These are phyloP conservation scores for Cercospora canescens DNA, from an alignment of 2,329 filamentous ascomycete genomes.

Conservation along the genomic window DNA sequence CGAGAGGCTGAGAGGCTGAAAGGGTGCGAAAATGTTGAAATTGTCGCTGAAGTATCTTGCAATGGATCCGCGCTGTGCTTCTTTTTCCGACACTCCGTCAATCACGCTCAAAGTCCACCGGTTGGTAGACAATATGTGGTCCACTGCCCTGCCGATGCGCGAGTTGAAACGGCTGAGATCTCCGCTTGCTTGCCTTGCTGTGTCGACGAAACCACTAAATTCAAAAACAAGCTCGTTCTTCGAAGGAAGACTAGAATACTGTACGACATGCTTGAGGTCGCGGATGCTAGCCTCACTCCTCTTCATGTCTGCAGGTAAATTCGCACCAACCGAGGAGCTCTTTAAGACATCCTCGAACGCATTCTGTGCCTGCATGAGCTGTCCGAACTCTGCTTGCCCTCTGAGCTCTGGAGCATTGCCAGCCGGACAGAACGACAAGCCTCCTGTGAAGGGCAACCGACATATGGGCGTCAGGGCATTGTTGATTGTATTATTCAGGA, in stretches of 20 bases:
- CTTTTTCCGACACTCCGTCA: conserved; percentile 56
- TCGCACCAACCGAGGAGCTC: conserved; percentile 63
- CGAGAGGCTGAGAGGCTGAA: conserved; percentile 60
- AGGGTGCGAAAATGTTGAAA: conserved; percentile 57
- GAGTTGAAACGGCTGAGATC: conserved; percentile 75
- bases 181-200: conserved; percentile 62
- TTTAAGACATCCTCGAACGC: conserved; percentile 75
- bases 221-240: conserved; percentile 72
- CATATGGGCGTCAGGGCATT: conserved; percentile 69
- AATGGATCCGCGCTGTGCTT: conserved; percentile 42
- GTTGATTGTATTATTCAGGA: conserved; percentile 61
- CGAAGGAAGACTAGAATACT: conserved; percentile 66
- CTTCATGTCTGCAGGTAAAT: conserved; percentile 77
- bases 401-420: conserved; percentile 24
- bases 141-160: conserved; percentile 71
- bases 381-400: conserved; percentile 65
- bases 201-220: conserved; percentile 74
- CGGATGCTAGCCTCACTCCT: conserved; percentile 71
- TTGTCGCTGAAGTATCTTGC: conserved; percentile 45
- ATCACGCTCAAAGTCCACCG: conserved; percentile 72
- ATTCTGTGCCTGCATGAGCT: conserved; percentile 72
- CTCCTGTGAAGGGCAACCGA: conserved; percentile 64
- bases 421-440: conserved; percentile 62
- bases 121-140: conserved; percentile 73
- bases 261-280: conserved; percentile 71